Conservation (phyloP, 495 filamentous ascomycete genomes). For the Lophium mytilinum region DNA sequence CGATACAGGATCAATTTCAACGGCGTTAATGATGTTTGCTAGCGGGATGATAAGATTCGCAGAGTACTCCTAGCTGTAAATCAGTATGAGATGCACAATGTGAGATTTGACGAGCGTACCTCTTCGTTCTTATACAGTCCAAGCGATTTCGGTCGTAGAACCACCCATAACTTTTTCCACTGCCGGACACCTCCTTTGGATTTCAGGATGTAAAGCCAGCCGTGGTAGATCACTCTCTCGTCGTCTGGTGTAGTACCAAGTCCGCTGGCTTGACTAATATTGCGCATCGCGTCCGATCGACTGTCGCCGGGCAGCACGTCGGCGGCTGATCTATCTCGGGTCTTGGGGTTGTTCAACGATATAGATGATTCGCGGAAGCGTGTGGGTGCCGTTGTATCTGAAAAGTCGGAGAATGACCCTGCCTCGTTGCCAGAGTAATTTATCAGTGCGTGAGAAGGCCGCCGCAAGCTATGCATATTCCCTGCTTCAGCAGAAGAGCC, state of each 20-base stretch:
- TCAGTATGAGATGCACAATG: neutral
- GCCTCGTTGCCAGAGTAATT: constrained; percentile 87
- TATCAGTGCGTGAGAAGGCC: constrained; percentile 41
- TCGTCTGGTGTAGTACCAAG: constrained; percentile 49
- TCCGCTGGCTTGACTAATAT: constrained; percentile 49
- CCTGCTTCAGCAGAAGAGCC: constrained; percentile 9
- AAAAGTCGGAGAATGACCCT: constrained; percentile 84
- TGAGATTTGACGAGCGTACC: neutral
- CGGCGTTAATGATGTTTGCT: constrained; percentile 75
- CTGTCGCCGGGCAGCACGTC: constrained; percentile 16
- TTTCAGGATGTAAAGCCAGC: constrained; percentile 78
- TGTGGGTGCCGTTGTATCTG: constrained; percentile 50
- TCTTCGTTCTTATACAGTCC: constrained; percentile 89
- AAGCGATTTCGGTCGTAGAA: constrained; percentile 77
- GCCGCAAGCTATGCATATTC: constrained; percentile 21
- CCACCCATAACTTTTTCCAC: constrained; percentile 93
- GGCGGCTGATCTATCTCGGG: constrained; percentile 9
- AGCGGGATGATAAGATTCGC: constrained; percentile 76
- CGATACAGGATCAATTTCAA: constrained; percentile 83
- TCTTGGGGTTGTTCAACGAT: constrained; percentile 28
- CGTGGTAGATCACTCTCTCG: constrained; percentile 81
- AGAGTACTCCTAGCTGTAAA: constrained; percentile 57
- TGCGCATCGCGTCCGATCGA: constrained; percentile 38
- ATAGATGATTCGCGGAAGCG: constrained; percentile 35
- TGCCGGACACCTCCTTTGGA: constrained; percentile 80